Evolutionary conservation across 768 basidiomycete species (phyloP).

Genomic region (Boletus rubropictus): DNA sequence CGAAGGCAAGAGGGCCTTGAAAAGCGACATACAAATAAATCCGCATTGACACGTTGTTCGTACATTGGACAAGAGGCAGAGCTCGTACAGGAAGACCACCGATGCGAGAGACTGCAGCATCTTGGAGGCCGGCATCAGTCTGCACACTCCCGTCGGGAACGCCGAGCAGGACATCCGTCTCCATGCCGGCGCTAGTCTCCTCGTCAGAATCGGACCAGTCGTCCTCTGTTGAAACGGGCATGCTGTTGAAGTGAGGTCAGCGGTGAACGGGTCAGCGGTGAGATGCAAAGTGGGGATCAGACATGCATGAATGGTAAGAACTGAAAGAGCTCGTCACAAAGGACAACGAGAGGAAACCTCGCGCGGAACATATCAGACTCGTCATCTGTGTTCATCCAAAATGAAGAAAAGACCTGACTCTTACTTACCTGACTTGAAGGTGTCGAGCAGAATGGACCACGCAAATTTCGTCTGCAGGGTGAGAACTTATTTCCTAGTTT

Average conservation of each 20-base stretch:
- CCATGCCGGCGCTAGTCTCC: constrained; percentile 47
- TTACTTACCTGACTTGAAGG: constrained; percentile 16
- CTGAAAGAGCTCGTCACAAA: constrained; percentile 59
- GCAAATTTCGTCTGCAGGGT: constrained; percentile 7
- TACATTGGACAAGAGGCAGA: constrained; percentile 41
- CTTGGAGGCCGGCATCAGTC: constrained; percentile 51
- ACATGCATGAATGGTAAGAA: constrained; percentile 90
- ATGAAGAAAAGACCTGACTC: constrained; percentile 4
- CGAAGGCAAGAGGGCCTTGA: constrained; percentile 68
- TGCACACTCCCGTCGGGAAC: constrained; percentile 72
- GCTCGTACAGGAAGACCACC: constrained; percentile 85
- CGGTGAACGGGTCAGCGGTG: constrained; percentile 2
- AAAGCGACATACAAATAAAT: constrained; percentile 38
- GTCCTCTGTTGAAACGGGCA: constrained; percentile 44
- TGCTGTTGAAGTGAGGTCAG: constrained; percentile 20
- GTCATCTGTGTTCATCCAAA: constrained; percentile 59
- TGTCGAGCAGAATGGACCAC: constrained; percentile 1
- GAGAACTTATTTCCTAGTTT: constrained; percentile 21
- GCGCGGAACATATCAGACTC: constrained; percentile 67
- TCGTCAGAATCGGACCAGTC: constrained; percentile 83
- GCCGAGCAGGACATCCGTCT: constrained; percentile 74
- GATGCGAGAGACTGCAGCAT: constrained; percentile 83
- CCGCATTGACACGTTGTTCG: constrained; percentile 40
- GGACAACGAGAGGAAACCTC: constrained; percentile 55
- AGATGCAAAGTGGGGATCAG: constrained; percentile 45